Percentiles rank a stretch among this genome's conserved stretches.
phyloP scores from a whole-genome alignment of 2,329 filamentous ascomycete species.

The Exophiala mesophila region DNA sequence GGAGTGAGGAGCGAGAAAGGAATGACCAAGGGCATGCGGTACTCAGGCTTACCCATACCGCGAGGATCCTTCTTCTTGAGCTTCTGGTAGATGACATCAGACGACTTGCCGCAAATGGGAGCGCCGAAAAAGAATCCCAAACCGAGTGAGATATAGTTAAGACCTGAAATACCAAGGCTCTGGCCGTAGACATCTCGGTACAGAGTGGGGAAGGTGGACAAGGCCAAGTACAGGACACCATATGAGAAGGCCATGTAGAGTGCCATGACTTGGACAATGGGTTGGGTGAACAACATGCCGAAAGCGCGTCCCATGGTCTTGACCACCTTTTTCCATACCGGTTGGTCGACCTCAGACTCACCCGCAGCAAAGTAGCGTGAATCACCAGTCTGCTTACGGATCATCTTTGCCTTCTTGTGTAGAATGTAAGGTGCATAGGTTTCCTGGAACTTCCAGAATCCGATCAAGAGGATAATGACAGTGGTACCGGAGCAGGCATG shows the following conservation, averaged over 20 bases:
- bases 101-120: slow-evolving; percentile 41
- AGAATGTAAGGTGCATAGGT: slow-evolving; percentile 60
- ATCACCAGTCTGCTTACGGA: slow-evolving; percentile 32
- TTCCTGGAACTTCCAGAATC: slow-evolving; percentile 55
- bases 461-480: slow-evolving; percentile 51
- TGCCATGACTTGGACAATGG: slow-evolving; percentile 53
- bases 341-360: slow-evolving; percentile 28
- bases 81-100: slow-evolving; percentile 39
- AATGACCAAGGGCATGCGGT: slow-evolving; percentile 52
- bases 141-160: slow-evolving; percentile 58
- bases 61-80: slow-evolving; percentile 28
- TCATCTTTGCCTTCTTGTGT: slow-evolving; percentile 49
- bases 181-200: slow-evolving; percentile 51
- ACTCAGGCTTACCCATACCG: slow-evolving; percentile 43
- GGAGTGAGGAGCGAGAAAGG: slow-evolving; percentile 46
- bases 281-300: slow-evolving; percentile 50
- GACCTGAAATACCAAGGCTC: slow-evolving; percentile 48
- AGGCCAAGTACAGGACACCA: slow-evolving; percentile 56
- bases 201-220: slow-evolving; percentile 56
- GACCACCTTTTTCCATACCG: slow-evolving; percentile 26
- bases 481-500: slow-evolving; percentile 58
- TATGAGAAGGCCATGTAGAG: slow-evolving; percentile 53
- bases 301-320: slow-evolving; percentile 49
- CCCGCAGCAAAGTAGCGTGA: slow-evolving; percentile 29
- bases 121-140: slow-evolving; percentile 55